Evolutionary conservation across 768 basidiomycete genomes (phyloP).

Genomic region (Rhodotorula babjevae): DNA sequence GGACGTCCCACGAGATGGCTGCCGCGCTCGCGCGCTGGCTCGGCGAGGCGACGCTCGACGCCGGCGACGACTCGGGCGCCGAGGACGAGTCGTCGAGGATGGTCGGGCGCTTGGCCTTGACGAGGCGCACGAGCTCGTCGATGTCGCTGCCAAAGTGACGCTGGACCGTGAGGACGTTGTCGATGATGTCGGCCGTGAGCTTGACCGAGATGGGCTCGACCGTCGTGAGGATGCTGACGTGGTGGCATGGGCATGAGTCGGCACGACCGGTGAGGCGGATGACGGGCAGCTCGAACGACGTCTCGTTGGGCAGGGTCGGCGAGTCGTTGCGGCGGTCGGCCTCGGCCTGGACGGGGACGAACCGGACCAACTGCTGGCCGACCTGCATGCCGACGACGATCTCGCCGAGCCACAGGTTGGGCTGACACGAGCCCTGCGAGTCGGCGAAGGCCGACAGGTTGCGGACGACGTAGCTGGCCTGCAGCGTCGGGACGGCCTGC

Average conservation of each 20-base stretch:
- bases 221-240: constrained; percentile 57
- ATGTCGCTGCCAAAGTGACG: constrained; percentile 87
- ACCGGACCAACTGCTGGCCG: constrained; percentile 31
- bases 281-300: constrained; percentile 8
- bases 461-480: constrained; percentile 31
- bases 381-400: constrained; percentile 30
- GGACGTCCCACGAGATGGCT: constrained; percentile 18
- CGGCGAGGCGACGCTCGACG: neutral
- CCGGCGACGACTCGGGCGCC: neutral
- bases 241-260: constrained; percentile 12
- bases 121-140: constrained; percentile 64
- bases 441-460: constrained; percentile 1
- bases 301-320: neutral
- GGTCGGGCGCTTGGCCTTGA: constrained; percentile 44
- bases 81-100: neutral
- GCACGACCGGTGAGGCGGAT: neutral
- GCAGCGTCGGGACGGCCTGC: constrained; percentile 35
- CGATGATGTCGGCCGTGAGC: constrained; percentile 76
- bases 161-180: constrained; percentile 73
- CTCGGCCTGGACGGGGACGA: constrained; percentile 14
- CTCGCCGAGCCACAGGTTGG: neutral
- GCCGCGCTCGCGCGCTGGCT: too few relatives aligned
- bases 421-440: neutral
- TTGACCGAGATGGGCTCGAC: constrained; percentile 67
- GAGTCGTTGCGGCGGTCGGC: neutral